Evolutionary conservation across 805 yeast genomes (phyloP).

Genomic region (Scheffersomyces spartinae): DNA sequence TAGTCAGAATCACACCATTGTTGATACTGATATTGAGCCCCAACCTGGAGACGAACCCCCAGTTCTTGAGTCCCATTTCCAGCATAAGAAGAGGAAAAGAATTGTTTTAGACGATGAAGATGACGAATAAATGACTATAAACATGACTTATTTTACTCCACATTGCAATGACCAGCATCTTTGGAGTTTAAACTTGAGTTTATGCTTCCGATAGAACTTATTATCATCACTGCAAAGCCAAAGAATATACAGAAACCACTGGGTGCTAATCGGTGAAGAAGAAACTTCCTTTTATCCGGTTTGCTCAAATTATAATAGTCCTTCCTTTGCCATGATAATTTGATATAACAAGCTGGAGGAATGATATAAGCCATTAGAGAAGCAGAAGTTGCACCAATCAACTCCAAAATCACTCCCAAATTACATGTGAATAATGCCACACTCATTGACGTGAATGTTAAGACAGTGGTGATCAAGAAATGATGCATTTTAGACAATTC

Average conservation of each 20-base stretch:
- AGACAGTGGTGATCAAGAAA: constrained; percentile 47
- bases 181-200: too few relatives aligned
- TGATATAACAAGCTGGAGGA: constrained; percentile 76
- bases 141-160: too few relatives aligned
- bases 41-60: constrained; percentile 1
- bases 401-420: constrained; percentile 77
- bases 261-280: constrained; percentile 37
- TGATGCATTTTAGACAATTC: constrained; percentile 41
- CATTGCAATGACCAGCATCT: too few relatives aligned
- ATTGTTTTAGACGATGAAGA: too few relatives aligned
- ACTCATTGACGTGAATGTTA: constrained; percentile 61
- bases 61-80: not conserved
- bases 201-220: too few relatives aligned
- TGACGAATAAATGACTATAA: too few relatives aligned
- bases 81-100: constrained; percentile 4
- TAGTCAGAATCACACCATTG: too few relatives aligned
- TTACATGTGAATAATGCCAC: constrained; percentile 76
- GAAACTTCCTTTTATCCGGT: constrained; percentile 15
- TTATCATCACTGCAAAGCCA: constrained; percentile 67
- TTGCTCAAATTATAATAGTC: constrained; percentile 8
- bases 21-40: constrained; percentile 17
- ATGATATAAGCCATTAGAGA: constrained; percentile 84
- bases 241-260: constrained; percentile 52
- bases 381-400: constrained; percentile 90
- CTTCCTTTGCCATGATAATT: constrained; percentile 41